Evolutionary conservation across 83 land plant genomes (phyloP).

Genomic region (Larix sibirica): DNA sequence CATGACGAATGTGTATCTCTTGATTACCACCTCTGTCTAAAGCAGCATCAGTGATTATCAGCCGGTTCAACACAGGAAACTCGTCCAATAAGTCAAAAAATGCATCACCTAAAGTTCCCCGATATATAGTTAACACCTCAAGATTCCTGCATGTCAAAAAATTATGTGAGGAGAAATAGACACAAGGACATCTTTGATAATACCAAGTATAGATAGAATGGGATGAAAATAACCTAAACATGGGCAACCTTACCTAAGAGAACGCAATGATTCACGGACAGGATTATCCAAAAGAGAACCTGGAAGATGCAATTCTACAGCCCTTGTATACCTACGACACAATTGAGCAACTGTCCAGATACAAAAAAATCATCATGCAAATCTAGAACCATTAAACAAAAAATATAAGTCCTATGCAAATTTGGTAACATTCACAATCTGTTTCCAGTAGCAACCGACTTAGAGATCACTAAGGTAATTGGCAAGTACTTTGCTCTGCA

Average conservation of each 20-base stretch:
- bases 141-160: slow-evolving; percentile 51
- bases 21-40: slow-evolving; percentile 56
- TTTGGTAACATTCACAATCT: neutral
- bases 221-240: neutral
- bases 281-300: slow-evolving; percentile 64
- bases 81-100: slow-evolving; percentile 52
- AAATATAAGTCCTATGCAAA: neutral
- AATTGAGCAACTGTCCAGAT: slow-evolving; percentile 65
- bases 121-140: slow-evolving; percentile 61
- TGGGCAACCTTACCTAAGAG: slow-evolving; percentile 59
- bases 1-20: slow-evolving; percentile 77
- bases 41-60: slow-evolving; percentile 40
- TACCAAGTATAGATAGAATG: neutral
- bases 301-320: slow-evolving; percentile 64
- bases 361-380: neutral
- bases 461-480: neutral
- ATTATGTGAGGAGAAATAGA: neutral
- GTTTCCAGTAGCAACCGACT: neutral
- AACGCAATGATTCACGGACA: slow-evolving; percentile 59
- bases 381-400: neutral
- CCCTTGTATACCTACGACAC: slow-evolving; percentile 81
- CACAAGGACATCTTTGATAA: neutral
- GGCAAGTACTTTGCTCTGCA: slow-evolving; percentile 56
- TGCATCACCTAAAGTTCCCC: slow-evolving; percentile 50
- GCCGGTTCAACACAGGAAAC: slow-evolving; percentile 45